Conservation (phyloP, 2,329 filamentous ascomycete species). For the Pseudocercospora cruenta region DNA sequence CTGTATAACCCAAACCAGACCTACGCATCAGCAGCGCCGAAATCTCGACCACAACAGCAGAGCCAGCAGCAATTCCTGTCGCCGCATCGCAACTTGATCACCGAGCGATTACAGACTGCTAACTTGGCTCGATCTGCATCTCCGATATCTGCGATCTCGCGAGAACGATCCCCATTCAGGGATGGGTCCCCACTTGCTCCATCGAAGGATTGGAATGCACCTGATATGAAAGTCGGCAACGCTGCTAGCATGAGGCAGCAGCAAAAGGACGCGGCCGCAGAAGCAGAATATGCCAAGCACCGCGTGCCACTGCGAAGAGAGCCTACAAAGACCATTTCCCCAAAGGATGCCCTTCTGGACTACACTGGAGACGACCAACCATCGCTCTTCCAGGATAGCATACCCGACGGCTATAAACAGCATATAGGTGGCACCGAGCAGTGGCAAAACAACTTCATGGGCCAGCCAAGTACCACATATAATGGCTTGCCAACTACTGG, state of each 20-base stretch:
- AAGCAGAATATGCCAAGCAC: conserved; percentile 42
- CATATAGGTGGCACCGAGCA: conserved; percentile 39
- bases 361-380: conserved; percentile 75
- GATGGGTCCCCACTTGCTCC: conserved; percentile 61
- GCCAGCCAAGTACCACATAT: conserved; percentile 49
- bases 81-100: conserved; percentile 65
- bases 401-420: conserved; percentile 41
- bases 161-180: conserved; percentile 81
- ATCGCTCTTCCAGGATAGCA: conserved; percentile 69
- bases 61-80: conserved; percentile 42
- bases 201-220: conserved; percentile 45
- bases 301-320: conserved; percentile 40
- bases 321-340: conserved; percentile 81
- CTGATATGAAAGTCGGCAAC: conserved; percentile 48
- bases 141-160: conserved; percentile 55
- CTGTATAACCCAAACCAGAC: conserved; percentile 70
- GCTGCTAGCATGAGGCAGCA: conserved; percentile 65
- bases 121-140: conserved; percentile 69
- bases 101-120: conserved; percentile 75
- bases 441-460: conserved; percentile 50
- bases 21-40: conserved; percentile 61
- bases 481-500: conserved; percentile 46
- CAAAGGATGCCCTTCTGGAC: conserved; percentile 86
- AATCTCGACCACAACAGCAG: conserved; percentile 29
- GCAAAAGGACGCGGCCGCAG: conserved; percentile 63